Base-by-base conservation (phyloP, 352 stramenopile genomes). In the Stramenopiles sp. region DNA sequence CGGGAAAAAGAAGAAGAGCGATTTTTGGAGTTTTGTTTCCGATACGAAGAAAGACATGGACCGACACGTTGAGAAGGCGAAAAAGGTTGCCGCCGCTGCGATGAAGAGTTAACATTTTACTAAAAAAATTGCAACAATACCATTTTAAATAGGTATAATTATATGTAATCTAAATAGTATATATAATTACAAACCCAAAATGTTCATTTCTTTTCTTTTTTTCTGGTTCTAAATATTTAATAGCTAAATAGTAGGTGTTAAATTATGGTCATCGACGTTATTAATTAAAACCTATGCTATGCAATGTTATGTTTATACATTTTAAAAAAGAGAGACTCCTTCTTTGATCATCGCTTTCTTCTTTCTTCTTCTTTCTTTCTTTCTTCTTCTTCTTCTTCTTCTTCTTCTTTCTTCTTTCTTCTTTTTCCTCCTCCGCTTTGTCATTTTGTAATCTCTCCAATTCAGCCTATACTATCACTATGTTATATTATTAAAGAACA, bases 11-110 rank as follows among this genome's bases (percentile, higher is more conserved):
- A 63, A 63, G 43, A 63, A 63, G 25, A 63, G 25, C 12, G 43
- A 63, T 63, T 63, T 63, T 63, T 63, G 43, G 43, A 63, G 43
- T 63, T 63, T 63, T 63, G 43, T 63, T 63, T 18, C 43, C 43
- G 43, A 63, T 63, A 63, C 43, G 43, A 63, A 63, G 25, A 63
- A 63, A 63, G 25, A 63, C 25, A 63, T 63, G 43, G 43, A 63
- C 12, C 12, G 12, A 63, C 43, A 63, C 25, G 43, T 63, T 12
- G 43, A 63, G 12, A 63, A 63, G 25, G 43, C 43, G 43, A 63
- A 63, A 25, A 63, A 63, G 25, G 43, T 25, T 63, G 43, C 43
- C 12, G 12, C 25, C 12, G 25, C 43, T 63, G 43, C 43, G 43
- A 63, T 63, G 43, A 63, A 63, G 12, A 63, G 25, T 12, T 63